These are phyloP conservation scores for Lotus japonicus DNA, from an alignment of 306 rosid species.

Conservation along the genomic window DNA sequence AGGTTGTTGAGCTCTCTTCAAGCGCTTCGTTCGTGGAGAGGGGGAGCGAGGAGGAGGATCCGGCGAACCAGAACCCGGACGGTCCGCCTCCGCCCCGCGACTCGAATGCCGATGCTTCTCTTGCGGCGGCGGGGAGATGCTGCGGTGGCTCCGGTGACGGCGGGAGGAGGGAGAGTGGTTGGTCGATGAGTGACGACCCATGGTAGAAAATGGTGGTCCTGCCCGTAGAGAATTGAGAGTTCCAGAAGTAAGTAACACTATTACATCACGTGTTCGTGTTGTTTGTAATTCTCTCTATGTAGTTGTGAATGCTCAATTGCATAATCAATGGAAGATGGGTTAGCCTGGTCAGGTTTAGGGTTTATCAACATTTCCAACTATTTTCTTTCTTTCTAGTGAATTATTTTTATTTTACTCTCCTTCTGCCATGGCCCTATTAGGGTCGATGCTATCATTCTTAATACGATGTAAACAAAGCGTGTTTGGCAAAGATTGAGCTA, in stretches of 20 bases:
- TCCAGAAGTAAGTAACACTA: not conserved
- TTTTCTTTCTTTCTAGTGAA: too few species aligned
- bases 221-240: not conserved
- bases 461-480: too few species aligned
- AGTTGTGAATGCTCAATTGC: too few species aligned
- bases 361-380: not conserved
- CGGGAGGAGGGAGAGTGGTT: constrained; percentile 35
- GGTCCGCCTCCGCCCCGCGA: too few species aligned
- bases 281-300: too few species aligned
- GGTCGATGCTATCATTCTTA: too few species aligned
- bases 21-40: constrained; percentile 54
- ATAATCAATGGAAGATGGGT: not conserved
- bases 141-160: constrained; percentile 33
- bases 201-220: not conserved
- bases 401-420: too few species aligned
- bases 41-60: constrained; percentile 37
- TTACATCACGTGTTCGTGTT: not conserved
- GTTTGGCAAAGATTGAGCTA: too few species aligned
- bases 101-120: constrained; percentile 23
- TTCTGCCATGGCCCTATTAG: too few species aligned
- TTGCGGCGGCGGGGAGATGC: constrained; percentile 35
- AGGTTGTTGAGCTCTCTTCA: constrained; percentile 38
- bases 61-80: too few species aligned
- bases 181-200: constrained; percentile 29
- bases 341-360: not conserved